Evolutionary conservation across 805 yeast species (phyloP), one percentile per base, ranked within the genome.

Genomic region (Maudiozyma turicensis): DNA sequence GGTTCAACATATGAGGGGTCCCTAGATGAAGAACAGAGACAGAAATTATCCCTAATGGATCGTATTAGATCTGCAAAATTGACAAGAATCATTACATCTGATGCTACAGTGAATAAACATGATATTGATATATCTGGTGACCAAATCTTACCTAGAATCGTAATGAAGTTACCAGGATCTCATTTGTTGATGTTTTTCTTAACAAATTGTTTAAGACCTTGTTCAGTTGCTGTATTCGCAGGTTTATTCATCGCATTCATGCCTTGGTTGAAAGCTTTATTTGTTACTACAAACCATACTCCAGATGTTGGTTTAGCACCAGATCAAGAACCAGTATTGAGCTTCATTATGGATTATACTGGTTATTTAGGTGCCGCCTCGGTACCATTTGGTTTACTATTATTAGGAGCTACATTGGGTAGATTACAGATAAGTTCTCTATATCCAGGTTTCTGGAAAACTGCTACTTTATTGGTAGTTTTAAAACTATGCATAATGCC

Each of bases 371-470:
- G 95, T 0, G 80, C 81, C 2, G 96, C 97, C 0, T 81, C 86
- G 40, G 98, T 91, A 31, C 98, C 97, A 2, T 69, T 88, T 48
- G 99, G 98, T 3, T 71, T 91, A 50, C 64, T 88, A 45, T 64
- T 93, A 45, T 67, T 93, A 28, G 99, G 99, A 1, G 95, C 91
- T 3, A 89, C 96, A 6, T 78, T 91, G 43, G 85, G 96, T 1
- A 70, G 96, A 46, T 72, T 91, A 43, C 68, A 77, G 49, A 68
- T 88, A 35, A 76, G 74, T 11, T 63, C 72, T n/a, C 69, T 90
- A 62, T 83, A 86, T 7, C 69, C 72, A 9, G 91, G 91, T 1
- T 82, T 86, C 55, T 72, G 78, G 73, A 67, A 78, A 59, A 77
- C 90, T 0, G 84, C 91, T 0, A 59, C 79, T 3, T 66, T 74